Evolutionary conservation across 2,329 filamentous ascomycete genomes (phyloP), one percentile per base, ranked within the genome.

Genomic region (Harringtonia lauricola): DNA sequence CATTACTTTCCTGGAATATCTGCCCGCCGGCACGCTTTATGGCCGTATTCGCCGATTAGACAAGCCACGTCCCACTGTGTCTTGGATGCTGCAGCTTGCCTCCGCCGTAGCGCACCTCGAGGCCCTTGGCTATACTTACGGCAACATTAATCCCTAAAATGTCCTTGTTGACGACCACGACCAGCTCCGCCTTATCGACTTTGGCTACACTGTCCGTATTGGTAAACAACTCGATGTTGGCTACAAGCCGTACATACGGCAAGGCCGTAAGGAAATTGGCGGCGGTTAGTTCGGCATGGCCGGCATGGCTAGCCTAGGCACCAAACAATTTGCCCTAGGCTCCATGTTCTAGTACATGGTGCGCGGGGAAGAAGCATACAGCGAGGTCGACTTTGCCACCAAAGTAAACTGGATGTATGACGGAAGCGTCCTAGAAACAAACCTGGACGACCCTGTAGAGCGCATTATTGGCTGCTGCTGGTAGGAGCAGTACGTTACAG

Each of bases 61-160:
- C 17, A 4, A 19, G 18, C n/a, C 33, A 8, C 37, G 37, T 3
- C 37, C 37, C n/a, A n/a, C 19, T 6, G 37, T 24, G 24, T 12
- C n/a, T 4, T 39, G 37, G 37, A 39, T 39, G 37, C 21, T 29
- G 37, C 37, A 39, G 37, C 37, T 39, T 9, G 37, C 37, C n/a
- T 29, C 37, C 18, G 37, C 37, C 22, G 37, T 19, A 13, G 37
- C 37, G 14, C 15, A 13, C 14, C 22, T 39, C 22, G 37, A 29
- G n/a, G 14, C 17, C 15, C 24, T 39, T 4, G 37, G 37, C 37
- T 39, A 39, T 24, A 24, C 37, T 4, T 24, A 39, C 26, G 37
- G 37, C 37, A 24, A 39, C 26, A 17, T 39, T 8, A 7, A 9
- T 6, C 37, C 37, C 8, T 15, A 21, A 4, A 39, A 39, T 24